Evolutionary conservation across 352 stramenopile species (phyloP).

Genomic region (Blastocystis sp.): DNA sequence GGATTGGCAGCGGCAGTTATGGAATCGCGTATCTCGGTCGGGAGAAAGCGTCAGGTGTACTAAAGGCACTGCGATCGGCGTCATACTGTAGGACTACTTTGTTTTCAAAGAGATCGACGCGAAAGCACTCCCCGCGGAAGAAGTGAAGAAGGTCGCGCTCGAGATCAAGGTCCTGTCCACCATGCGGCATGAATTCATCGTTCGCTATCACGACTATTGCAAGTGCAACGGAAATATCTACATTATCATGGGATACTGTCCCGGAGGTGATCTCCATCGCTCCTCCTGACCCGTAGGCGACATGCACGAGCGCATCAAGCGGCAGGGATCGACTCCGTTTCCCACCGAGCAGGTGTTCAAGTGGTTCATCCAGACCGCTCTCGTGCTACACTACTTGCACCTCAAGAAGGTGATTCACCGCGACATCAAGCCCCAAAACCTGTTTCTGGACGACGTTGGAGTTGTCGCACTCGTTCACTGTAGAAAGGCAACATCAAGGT

Average conservation of each 20-base stretch:
- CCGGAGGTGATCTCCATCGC: neutral
- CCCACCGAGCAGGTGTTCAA: slow-evolving; percentile 49
- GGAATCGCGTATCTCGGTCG: slow-evolving; percentile 46
- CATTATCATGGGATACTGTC: slow-evolving; percentile 50
- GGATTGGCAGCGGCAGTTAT: slow-evolving; percentile 52
- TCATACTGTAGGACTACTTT: slow-evolving; percentile 8
- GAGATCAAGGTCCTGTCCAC: slow-evolving; percentile 46
- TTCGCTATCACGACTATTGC: slow-evolving; percentile 49
- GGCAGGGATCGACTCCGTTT: slow-evolving; percentile 18
- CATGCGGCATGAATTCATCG: slow-evolving; percentile 49
- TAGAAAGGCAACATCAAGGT: slow-evolving; percentile 79
- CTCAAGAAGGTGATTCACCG: slow-evolving; percentile 92
- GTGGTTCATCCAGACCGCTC: slow-evolving; percentile 37
- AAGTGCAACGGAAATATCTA: slow-evolving; percentile 45
- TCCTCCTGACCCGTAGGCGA: neutral
- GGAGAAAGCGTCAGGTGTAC: slow-evolving; percentile 48
- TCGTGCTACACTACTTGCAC: slow-evolving; percentile 85
- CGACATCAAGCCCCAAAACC: slow-evolving; percentile 96
- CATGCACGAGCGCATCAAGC: slow-evolving; percentile 41
- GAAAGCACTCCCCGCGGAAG: neutral
- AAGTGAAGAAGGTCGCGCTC: slow-evolving; percentile 49
- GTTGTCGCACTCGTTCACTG: neutral
- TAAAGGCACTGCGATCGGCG: neutral
- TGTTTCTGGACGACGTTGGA: slow-evolving; percentile 82
- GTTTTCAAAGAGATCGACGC: slow-evolving; percentile 51